Percentiles rank a stretch among this genome's conserved stretches.
Conservation (phyloP, 2,329 filamentous ascomycete species). For the Xylariaceae sp. region DNA sequence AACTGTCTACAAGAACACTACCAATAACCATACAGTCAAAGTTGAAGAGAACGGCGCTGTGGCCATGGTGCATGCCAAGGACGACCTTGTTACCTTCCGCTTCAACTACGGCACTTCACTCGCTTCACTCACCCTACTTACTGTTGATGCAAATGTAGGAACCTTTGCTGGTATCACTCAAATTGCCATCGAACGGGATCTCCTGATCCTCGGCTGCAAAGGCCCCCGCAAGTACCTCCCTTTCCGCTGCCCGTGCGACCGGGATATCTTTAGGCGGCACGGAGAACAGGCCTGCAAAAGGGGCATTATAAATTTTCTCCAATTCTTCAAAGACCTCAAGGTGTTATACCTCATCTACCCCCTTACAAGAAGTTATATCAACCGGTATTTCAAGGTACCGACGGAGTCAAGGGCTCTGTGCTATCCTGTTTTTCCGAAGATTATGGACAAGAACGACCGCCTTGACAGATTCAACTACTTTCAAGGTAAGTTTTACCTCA, state of each 20-base stretch:
- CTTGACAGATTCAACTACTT: neutral
- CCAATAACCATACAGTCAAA: neutral
- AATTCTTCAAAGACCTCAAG: slow-evolving; percentile 39
- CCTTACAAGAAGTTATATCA: no score
- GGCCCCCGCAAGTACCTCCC: neutral
- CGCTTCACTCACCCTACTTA: neutral
- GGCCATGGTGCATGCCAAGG: neutral
- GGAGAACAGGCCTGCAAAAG: no score
- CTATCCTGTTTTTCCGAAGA: no score
- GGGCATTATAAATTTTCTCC: slow-evolving; percentile 23
- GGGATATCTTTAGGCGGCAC: no score
- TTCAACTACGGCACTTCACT: neutral
- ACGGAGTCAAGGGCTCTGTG: no score
- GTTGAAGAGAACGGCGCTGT: slow-evolving; percentile 2
- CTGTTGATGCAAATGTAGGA: rapidly evolving
- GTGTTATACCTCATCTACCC: slow-evolving; percentile 41
- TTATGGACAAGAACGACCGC: no score
- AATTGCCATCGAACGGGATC: slow-evolving; percentile 17
- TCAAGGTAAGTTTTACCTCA: neutral
- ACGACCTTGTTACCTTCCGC: slow-evolving; percentile 27
- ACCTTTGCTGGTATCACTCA: slow-evolving; percentile 21
- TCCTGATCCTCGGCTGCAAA: neutral
- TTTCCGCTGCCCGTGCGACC: neutral
- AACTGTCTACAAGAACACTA: neutral
- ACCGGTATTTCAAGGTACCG: neutral